Conservation (phyloP, 2,329 filamentous ascomycete species). For the Penicillium sp. region DNA sequence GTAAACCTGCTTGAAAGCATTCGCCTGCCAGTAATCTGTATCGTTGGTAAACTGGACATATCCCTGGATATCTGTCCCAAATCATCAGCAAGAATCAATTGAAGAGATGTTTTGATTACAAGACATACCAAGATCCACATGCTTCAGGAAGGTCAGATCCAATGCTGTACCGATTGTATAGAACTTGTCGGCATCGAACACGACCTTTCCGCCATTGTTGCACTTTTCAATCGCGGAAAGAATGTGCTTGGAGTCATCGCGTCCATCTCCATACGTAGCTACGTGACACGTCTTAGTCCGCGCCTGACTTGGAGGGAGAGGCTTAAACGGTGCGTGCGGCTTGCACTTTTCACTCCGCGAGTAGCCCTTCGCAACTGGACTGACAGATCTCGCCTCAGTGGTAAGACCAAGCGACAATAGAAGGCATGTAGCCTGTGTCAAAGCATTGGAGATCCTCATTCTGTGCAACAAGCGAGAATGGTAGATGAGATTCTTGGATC, state of each 20-base stretch:
- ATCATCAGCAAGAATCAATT: background rate
- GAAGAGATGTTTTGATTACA: conserved; percentile 6
- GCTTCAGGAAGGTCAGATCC: conserved; percentile 63
- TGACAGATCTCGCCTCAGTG: conserved; percentile 20
- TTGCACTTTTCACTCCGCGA: conserved; percentile 27
- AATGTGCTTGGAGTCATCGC: conserved; percentile 54
- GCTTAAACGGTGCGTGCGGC: conserved; percentile 30
- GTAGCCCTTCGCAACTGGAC: background rate
- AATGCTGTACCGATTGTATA: conserved; percentile 66
- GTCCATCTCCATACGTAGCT: conserved; percentile 26
- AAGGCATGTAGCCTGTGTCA: conserved; percentile 24
- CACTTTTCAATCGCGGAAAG: conserved; percentile 58
- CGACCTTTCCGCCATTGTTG: conserved; percentile 63
- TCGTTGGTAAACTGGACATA: conserved; percentile 65
- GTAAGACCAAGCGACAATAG: conserved; percentile 18
- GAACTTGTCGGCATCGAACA: conserved; percentile 55
- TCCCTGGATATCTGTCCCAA: conserved; percentile 54
- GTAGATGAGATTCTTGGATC: background rate
- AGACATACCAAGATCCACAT: conserved; percentile 60
- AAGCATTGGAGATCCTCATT: conserved; percentile 28
- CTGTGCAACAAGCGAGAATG: background rate
- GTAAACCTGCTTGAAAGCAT: conserved; percentile 64
- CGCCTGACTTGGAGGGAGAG: conserved; percentile 26
- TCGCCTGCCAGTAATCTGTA: conserved; percentile 66
- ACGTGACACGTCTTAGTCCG: conserved; percentile 33